Evolutionary conservation across 1,284 basidiomycete species (phyloP), one percentile per base, ranked within the genome.

Genomic region (Schizopora paradoxa): DNA sequence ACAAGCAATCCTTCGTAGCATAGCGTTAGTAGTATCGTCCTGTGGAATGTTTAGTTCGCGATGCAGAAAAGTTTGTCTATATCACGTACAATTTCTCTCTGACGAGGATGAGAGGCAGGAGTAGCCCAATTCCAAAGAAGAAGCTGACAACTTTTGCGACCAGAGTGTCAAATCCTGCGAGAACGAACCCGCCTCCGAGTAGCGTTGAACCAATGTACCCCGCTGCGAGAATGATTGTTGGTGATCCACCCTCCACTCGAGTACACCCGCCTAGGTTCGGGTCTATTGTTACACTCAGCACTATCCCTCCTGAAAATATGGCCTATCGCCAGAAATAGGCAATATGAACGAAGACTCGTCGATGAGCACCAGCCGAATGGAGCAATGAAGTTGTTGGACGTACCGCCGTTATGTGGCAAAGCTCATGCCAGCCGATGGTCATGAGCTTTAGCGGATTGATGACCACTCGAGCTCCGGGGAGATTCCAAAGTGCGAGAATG

Each of bases 111-210:
- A 90, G 67, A 2, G 86, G 87, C 35, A 80, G 72, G 14, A 88
- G 63, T 26, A 90, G 67, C 14, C 87, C 86, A 31, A 90, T 70
- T 19, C 76, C 87, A 43, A 90, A 70, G 43, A 88, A 76, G 56
- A 89, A 89, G 64, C 86, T 88, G 66, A 87, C 73, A 46, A 90
- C 75, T 63, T 90, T 90, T 22, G 86, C 80, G 18, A 85, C 79
- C 14, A 90, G 73, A 2, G 79, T 86, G 58, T 87, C 81, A 66
- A 84, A 90, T 16, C 86, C 86, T 28, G 79, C 85, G 34, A 90
- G 68, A 14, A 89, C 72, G 56, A 91, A 85, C 10, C 82, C 68
- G 8, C 81, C 86, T n/a, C 86, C 86, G 25, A 90, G 72, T 14
- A 88, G 61, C 7, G 85, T 80, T 13, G 86, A 90, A 21, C 86